Evolutionary conservation across 2,329 filamentous ascomycete genomes (phyloP).

Genomic region (Aspergillus ibericus): DNA sequence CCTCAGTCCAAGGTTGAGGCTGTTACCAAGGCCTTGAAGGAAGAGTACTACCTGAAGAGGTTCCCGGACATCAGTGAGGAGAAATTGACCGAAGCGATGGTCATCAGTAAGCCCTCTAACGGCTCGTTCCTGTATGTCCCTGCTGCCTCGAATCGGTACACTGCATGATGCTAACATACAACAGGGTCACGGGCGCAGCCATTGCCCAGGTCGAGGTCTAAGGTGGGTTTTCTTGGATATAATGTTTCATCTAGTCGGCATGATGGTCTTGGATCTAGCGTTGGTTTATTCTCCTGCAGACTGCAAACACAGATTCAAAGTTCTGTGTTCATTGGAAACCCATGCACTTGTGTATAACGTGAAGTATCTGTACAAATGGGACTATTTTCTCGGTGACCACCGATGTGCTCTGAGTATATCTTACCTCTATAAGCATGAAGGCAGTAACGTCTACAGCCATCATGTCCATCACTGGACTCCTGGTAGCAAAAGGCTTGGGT

Average conservation of each 20-base stretch:
- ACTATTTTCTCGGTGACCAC: constrained; percentile 1
- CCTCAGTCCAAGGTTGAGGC: constrained; percentile 76
- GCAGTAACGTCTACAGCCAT: background rate
- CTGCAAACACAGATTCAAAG: background rate
- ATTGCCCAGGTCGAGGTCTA: constrained; percentile 35
- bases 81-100: constrained; percentile 74
- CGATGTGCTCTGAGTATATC: too few species aligned
- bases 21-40: constrained; percentile 74
- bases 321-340: background rate
- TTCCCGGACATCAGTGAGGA: constrained; percentile 68
- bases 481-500: too few species aligned
- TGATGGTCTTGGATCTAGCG: constrained; percentile 4
- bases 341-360: background rate
- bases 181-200: constrained; percentile 39
- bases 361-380: background rate
- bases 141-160: background rate
- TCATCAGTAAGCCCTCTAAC: constrained; percentile 75
- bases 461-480: too few species aligned
- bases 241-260: constrained; percentile 10
- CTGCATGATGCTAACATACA: constrained; percentile 15
- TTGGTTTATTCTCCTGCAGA: constrained; percentile 1
- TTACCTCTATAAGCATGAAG: background rate
- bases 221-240: background rate
- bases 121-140: constrained; percentile 44
- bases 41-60: constrained; percentile 77